Evolutionary conservation across 2,329 filamentous ascomycete genomes (phyloP).

Genomic region (Lecanicillium sp.): DNA sequence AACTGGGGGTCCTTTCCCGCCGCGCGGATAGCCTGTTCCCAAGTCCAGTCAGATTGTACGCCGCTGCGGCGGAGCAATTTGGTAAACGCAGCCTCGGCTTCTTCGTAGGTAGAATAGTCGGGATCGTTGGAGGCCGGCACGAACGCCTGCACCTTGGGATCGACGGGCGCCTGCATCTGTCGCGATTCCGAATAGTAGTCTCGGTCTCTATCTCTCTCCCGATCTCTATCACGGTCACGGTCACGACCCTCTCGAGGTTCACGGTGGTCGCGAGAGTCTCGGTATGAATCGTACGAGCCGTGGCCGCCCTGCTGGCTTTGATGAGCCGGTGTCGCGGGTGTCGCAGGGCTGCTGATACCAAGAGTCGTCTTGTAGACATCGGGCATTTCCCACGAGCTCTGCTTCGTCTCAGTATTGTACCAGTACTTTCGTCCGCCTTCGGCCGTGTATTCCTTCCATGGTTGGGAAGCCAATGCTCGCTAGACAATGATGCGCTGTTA

Average conservation of each 20-base stretch:
- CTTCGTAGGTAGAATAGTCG: constrained; percentile 71
- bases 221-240: constrained; percentile 21
- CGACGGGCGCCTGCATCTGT: constrained; percentile 48
- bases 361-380: constrained; percentile 67
- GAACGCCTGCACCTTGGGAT: constrained; percentile 48
- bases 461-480: constrained; percentile 73
- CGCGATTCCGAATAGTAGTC: constrained; percentile 44
- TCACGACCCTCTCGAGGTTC: constrained; percentile 13
- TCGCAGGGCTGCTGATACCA: constrained; percentile 43
- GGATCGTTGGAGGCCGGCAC: constrained; percentile 61
- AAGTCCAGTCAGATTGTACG: constrained; percentile 85
- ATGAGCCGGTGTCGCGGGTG: constrained; percentile 31
- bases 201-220: constrained; percentile 16
- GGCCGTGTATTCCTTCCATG: constrained; percentile 88
- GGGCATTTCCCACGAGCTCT: constrained; percentile 93
- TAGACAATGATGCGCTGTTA: constrained; percentile 27
- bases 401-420: constrained; percentile 86
- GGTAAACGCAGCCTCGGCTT: constrained; percentile 86
- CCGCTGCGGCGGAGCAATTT: constrained; percentile 80
- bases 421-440: constrained; percentile 88
- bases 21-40: constrained; percentile 79
- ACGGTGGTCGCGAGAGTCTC: constrained; percentile 13
- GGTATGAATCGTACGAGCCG: constrained; percentile 28
- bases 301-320: constrained; percentile 34
- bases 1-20: constrained; percentile 90